Evolutionary conservation across 192 early-diverging fungal genomes (phyloP).

Genomic region (Entomortierella beljakovae): DNA sequence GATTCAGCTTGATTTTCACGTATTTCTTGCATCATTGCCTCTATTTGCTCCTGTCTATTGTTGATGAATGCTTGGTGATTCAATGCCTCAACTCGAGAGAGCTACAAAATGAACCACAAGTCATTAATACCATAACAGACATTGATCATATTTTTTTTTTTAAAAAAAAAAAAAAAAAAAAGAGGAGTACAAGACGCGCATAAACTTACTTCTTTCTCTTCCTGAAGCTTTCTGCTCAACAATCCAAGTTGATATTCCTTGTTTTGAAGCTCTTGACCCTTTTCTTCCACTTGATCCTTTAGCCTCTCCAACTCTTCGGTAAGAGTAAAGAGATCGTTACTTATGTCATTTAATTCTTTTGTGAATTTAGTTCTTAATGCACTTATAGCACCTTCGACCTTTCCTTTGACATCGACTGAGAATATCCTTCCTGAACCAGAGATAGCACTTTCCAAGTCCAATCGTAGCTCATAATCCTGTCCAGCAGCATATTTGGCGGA

Average conservation of each 20-base stretch:
- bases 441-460: slow-evolving; percentile 20
- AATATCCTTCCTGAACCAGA: slow-evolving; percentile 19
- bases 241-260: slow-evolving; percentile 24
- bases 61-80: slow-evolving; percentile 22
- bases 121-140: no score
- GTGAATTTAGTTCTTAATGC: slow-evolving; percentile 33
- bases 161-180: background rate
- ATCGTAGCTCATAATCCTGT: slow-evolving; percentile 33
- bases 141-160: no score
- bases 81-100: slow-evolving; percentile 12
- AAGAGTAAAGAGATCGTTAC: slow-evolving; percentile 13
- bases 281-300: slow-evolving; percentile 33
- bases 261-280: slow-evolving; percentile 6
- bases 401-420: slow-evolving; percentile 26
- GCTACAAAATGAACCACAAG: slow-evolving; percentile 4
- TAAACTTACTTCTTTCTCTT: slow-evolving; percentile 45
- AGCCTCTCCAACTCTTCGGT: slow-evolving; percentile 31
- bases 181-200: background rate
- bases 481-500: slow-evolving; percentile 40
- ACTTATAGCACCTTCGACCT: slow-evolving; percentile 21
- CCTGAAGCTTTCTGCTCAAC: slow-evolving; percentile 33
- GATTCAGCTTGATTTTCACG: slow-evolving; percentile 20
- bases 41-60: slow-evolving; percentile 26
- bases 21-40: slow-evolving; percentile 21
- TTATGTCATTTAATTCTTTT: slow-evolving; percentile 17